Base-by-base conservation (phyloP, 306 rosid genomes). In the Malus orientalis region DNA sequence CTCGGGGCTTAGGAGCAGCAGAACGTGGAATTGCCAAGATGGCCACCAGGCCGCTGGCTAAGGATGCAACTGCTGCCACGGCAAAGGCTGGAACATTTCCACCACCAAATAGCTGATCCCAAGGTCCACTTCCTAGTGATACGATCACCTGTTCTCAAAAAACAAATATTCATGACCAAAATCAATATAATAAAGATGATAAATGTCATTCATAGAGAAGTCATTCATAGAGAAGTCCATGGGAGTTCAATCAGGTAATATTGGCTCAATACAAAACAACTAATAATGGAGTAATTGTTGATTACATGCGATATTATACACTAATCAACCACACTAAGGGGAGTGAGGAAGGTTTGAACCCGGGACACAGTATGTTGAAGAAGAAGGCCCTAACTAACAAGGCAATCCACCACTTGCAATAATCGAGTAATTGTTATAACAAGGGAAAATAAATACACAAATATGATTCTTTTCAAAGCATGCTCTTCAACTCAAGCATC, bases 51-150 rank as follows among this genome's bases (percentile, higher is more conserved):
- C 99, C 98, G 84, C 97, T 86, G 65, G 77, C 89, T 80, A 92
- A 88, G 88, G 93, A 93, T 81, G 99, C 88, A 91, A 79, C 75
- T 76, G 93, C 91, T 70, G 92, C 97, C 81, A 95, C 93, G 45
- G 86, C 97, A 74, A 96, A 89, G 80, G 97, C 98, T 60, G 99
- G 98, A 77, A 97, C 51, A 80, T 96, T 96, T 81, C 98, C 96
- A 84, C 99, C 98, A 78, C 98, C 98, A 86, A 96, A 92, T 85
- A 96, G 89, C 82, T 96, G 97, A 96, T 92, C 97, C 99, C 98
- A 96, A 58, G 97, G 99, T 85, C 99, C 99, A 89, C 97, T 89
- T 77, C 97, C 96, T 79, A 92, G 32, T 57, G 97, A 92, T 77
- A 92, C 99, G 81, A 96, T 71, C 66, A 96, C 94, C 98, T 95